A percentile compares a stretch with the other conserved stretches of the same genome.
Conservation (phyloP, 148 eudicot genomes). For the Silene conica region DNA sequence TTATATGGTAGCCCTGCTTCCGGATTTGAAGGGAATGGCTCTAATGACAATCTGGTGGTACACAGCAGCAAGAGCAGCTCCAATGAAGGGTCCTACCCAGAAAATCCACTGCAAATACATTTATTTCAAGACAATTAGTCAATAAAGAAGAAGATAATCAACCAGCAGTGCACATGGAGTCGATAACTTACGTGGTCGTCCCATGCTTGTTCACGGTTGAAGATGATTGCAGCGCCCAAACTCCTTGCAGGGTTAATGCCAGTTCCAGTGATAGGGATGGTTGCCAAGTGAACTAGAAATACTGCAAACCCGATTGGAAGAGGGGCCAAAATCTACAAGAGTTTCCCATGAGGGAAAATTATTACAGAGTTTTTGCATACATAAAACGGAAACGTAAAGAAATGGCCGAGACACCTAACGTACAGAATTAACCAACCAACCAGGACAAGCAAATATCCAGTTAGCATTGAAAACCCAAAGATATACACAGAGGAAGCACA, state of each 20-base stretch:
- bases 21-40: conserved; percentile 64
- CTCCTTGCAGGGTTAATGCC: conserved; percentile 58
- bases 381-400: too few relatives aligned
- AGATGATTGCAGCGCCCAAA: conserved; percentile 53
- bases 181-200: conserved; percentile 35
- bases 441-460: too few relatives aligned
- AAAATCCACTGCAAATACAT: conserved; percentile 58
- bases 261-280: conserved; percentile 56
- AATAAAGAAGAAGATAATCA: too few relatives aligned
- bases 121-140: neutral
- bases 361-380: too few relatives aligned
- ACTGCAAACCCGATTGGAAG: conserved; percentile 56
- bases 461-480: too few relatives aligned
- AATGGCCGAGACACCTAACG: neutral
- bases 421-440: too few relatives aligned
- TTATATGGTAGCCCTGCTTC: conserved; percentile 13
- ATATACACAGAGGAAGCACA: neutral
- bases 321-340: conserved; percentile 45
- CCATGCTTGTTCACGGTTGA: conserved; percentile 41
- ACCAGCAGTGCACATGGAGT: neutral
- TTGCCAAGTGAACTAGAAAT: conserved; percentile 51
- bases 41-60: conserved; percentile 64
- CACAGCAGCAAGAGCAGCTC: conserved; percentile 74
- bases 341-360: neutral
- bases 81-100: conserved; percentile 88